A percentile compares a stretch with the other conserved stretches of the same genome.
These are phyloP conservation scores for Athelia psychrophila DNA, from an alignment of 1,284 basidiomycete species.

Conservation along the genomic window DNA sequence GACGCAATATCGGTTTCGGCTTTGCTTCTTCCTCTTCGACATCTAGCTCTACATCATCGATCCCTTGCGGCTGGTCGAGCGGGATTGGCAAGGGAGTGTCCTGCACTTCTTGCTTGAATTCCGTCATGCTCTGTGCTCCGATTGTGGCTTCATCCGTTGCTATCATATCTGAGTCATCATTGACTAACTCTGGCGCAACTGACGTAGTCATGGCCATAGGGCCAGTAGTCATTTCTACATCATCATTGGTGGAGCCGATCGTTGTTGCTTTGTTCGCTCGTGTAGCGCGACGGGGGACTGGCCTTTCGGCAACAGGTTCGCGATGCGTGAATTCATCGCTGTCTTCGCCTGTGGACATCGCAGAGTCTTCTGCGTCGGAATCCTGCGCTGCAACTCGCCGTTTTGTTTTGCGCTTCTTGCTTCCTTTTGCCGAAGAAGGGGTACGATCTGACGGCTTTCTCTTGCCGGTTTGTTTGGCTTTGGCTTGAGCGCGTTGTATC, in stretches of 20 bases:
- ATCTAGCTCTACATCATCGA: constrained; percentile 31
- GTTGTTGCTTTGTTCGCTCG: constrained; percentile 20
- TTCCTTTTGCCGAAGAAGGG: constrained; percentile 16
- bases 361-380: constrained; percentile 19
- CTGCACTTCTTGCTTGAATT: no score
- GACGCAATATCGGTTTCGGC: constrained; percentile 63
- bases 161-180: constrained; percentile 2
- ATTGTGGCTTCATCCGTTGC: no score
- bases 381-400: constrained; percentile 32
- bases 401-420: constrained; percentile 45
- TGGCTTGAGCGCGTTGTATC: background rate
- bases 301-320: background rate
- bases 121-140: no score
- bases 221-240: no score
- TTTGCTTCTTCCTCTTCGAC: constrained; percentile 63
- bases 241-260: constrained; percentile 17
- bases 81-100: background rate
- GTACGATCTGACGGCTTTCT: constrained; percentile 20
- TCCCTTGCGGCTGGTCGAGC: constrained; percentile 1
- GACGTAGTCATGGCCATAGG: no score
- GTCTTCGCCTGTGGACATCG: constrained; percentile 7
- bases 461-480: constrained; percentile 20
- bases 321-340: constrained; percentile 1
- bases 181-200: constrained; percentile 13
- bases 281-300: constrained; percentile 19